Evolutionary conservation across 2,329 filamentous ascomycete genomes (phyloP).

Genomic region (Venturia aucupariae): DNA sequence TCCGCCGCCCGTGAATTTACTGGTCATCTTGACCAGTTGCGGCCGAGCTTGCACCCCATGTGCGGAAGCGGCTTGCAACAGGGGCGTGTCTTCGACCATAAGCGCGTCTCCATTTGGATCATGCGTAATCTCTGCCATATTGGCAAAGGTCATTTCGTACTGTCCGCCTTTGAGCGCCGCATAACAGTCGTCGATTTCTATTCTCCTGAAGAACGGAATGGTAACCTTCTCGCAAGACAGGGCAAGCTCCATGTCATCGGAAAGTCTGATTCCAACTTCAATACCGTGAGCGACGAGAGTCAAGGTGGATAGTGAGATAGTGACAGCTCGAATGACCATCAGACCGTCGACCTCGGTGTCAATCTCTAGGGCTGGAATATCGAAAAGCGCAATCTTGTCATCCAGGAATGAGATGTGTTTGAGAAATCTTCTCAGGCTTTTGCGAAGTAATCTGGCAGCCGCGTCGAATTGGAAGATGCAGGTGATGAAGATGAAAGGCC

Average conservation of each 20-base stretch:
- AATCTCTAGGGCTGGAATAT: slow-evolving; percentile 44
- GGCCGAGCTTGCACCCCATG: slow-evolving; percentile 10
- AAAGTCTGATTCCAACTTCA: slow-evolving; percentile 44
- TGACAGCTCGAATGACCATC: slow-evolving; percentile 44
- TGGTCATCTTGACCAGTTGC: slow-evolving; percentile 7
- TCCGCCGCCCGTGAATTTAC: slow-evolving; percentile 30
- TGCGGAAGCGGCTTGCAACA: slow-evolving; percentile 34
- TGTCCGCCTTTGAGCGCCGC: slow-evolving; percentile 47
- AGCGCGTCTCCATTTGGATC: slow-evolving; percentile 32
- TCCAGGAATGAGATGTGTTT: slow-evolving; percentile 41
- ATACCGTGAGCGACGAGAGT: slow-evolving; percentile 44
- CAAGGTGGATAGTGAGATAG: slow-evolving; percentile 41
- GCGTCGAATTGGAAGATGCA: slow-evolving; percentile 39
- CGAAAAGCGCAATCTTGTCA: slow-evolving; percentile 42
- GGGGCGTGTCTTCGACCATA: slow-evolving; percentile 36
- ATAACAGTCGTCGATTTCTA: slow-evolving; percentile 44
- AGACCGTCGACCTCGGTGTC: slow-evolving; percentile 45
- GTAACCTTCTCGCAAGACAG: slow-evolving; percentile 42
- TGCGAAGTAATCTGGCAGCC: slow-evolving; percentile 29
- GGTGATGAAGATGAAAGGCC: slow-evolving; percentile 33
- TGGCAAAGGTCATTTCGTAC: slow-evolving; percentile 41
- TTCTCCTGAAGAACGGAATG: slow-evolving; percentile 39
- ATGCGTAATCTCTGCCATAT: slow-evolving; percentile 26
- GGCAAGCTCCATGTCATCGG: slow-evolving; percentile 44
- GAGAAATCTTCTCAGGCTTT: slow-evolving; percentile 29